Conservation (phyloP, 331 rosid species). For the Acacia concinna region DNA sequence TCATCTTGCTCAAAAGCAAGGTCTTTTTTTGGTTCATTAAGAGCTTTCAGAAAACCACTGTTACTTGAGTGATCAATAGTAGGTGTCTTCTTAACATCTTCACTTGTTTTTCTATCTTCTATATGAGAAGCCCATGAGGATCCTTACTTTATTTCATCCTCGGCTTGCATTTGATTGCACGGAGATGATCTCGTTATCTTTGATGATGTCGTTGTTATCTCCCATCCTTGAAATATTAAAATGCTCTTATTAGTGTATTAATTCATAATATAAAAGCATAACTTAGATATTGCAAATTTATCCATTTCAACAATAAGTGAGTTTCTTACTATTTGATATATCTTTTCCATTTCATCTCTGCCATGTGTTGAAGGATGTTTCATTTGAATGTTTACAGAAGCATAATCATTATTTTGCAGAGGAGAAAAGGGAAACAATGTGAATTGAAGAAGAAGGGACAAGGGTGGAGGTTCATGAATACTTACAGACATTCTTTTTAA, state of each 20-base stretch:
- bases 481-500: too few species aligned
- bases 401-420: constrained; percentile 23
- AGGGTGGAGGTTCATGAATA: background rate
- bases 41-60: constrained; percentile 27
- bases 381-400: constrained; percentile 16
- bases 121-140: constrained; percentile 24
- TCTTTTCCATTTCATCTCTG: constrained; percentile 52
- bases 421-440: background rate
- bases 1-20: constrained; percentile 35
- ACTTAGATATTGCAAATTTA: background rate
- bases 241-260: too few species aligned
- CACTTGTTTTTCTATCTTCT: constrained; percentile 27
- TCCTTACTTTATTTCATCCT: constrained; percentile 45
- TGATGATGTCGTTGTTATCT: constrained; percentile 85
- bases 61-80: constrained; percentile 32
- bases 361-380: constrained; percentile 54
- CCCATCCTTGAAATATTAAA: constrained; percentile 77
- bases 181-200: constrained; percentile 74
- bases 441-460: too few species aligned
- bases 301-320: constrained; percentile 2
- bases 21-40: constrained; percentile 25
- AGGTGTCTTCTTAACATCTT: constrained; percentile 33
- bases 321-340: constrained; percentile 60
- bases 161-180: constrained; percentile 66
- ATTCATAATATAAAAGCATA: background rate